Percentiles rank a stretch among this genome's conserved stretches.
These are phyloP conservation scores for Penicillium lividum DNA, from an alignment of 495 filamentous ascomycete species.

Conservation along the genomic window DNA sequence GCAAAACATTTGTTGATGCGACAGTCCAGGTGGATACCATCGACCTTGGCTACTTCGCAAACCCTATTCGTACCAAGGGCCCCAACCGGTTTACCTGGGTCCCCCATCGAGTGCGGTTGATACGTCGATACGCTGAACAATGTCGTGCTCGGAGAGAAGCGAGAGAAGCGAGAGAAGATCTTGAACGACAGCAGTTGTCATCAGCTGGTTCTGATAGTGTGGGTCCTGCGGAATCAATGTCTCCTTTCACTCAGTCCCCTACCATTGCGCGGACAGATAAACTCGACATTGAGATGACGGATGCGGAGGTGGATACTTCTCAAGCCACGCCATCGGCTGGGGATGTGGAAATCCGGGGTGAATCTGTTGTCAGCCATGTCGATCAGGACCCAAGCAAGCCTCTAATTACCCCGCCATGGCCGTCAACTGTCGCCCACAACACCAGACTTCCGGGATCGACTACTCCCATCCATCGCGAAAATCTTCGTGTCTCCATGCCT, in stretches of 20 bases:
- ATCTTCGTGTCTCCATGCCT: conserved; percentile 45
- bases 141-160: conserved; percentile 26
- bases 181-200: conserved; percentile 18
- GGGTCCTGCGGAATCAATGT: conserved; percentile 9
- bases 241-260: conserved; percentile 15
- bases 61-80: too few relatives aligned
- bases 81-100: conserved; percentile 2
- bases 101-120: conserved; percentile 39
- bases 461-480: conserved; percentile 26
- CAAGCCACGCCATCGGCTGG: not conserved
- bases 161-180: conserved; percentile 27
- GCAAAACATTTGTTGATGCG: conserved; percentile 45
- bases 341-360: conserved; percentile 24
- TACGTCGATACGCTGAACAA: conserved; percentile 48
- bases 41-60: conserved; percentile 7
- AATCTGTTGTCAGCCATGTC: conserved; percentile 15
- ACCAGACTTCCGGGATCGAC: conserved; percentile 28
- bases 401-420: conserved; percentile 37
- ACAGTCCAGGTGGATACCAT: conserved; percentile 47
- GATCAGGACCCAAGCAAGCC: conserved; percentile 31
- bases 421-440: conserved; percentile 43
- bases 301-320: conserved; percentile 5
- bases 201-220: conserved; percentile 24
- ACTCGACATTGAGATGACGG: conserved; percentile 10
- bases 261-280: conserved; percentile 5